Evolutionary conservation across 202 grass and related monocot genomes (phyloP).

Genomic region (Brachypodium distachyon): DNA sequence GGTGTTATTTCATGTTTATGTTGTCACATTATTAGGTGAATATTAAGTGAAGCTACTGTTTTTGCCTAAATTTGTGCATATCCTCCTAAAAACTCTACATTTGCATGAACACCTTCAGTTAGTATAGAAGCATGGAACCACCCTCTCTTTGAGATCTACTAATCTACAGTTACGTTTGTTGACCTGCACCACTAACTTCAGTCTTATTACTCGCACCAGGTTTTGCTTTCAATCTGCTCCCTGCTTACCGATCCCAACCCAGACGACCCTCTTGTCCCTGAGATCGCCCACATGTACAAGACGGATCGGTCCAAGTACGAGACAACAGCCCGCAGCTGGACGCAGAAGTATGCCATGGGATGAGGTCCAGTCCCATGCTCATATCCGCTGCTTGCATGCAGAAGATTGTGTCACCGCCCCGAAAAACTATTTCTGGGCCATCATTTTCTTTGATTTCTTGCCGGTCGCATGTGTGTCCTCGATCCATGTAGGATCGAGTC

Average conservation of each 20-base stretch:
- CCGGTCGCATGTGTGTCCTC: constrained; percentile 8
- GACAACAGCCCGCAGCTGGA: constrained; percentile 69
- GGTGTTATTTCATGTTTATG: neutral
- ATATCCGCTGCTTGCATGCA: constrained; percentile 17
- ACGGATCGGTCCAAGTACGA: constrained; percentile 58
- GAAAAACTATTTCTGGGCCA: constrained; percentile 21
- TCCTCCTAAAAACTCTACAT: neutral
- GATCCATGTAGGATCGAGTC: constrained; percentile 37
- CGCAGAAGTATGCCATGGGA: constrained; percentile 90
- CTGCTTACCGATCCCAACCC: constrained; percentile 78
- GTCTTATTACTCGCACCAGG: constrained; percentile 13
- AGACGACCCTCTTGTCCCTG: constrained; percentile 69
- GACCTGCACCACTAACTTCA: neutral
- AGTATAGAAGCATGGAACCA: neutral
- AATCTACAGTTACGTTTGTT: neutral
- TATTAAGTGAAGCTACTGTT: neutral
- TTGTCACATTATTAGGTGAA: neutral
- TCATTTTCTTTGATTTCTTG: constrained; percentile 32
- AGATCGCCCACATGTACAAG: constrained; percentile 89
- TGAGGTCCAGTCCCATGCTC: constrained; percentile 14
- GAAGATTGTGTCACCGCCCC: constrained; percentile 23
- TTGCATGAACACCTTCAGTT: neutral
- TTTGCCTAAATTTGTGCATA: neutral
- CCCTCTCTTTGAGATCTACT: neutral
- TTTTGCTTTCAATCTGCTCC: constrained; percentile 78